Base-by-base conservation (phyloP, 78 protist species). In the Dictyostelium citrinum region DNA sequence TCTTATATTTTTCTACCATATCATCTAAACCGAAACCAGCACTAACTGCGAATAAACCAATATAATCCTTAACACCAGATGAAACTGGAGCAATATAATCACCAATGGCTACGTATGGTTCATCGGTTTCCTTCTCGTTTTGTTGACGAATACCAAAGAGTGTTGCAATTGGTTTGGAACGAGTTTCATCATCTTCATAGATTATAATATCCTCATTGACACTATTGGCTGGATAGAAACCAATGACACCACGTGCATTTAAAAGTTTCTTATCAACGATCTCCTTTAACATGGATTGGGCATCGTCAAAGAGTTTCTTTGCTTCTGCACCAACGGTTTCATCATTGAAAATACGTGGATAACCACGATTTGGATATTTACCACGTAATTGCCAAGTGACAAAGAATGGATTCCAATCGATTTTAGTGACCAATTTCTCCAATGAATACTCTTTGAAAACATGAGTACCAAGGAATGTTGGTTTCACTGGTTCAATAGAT, bases 361-460 rank as follows among this genome's bases (percentile, higher is more conserved):
- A 99, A 67, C 97, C 96, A 29, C 99, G 95, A 91, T 98, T 99
- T 29, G 99, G 99, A 90, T 97, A 98, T 77, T 91, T 92, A 29
- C 99, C 99, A 22, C 98, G 97, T 29, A 99, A 74, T 90, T 97
- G 98, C 98, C 98, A 98, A 31, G 96, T 93, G 64, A 76, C 81
- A 74, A 97, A 98, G 97, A 97, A 97, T 45, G 98, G 98, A 33
- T 99, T 98, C 99, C 99, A 99, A 84, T 99, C 99, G 79, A 99
- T 99, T 83, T 82, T 84, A 29, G 55, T 68, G 20, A 98, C 33
- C n/a, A 98, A 83, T 51, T 84, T 39, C 71, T 94, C 96, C 12
- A 99, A 91, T 24, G 85, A 91, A 70, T 83, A 93, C 68, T 98
- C 91, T 22, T 39, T 46, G 49, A 90, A 71, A 22, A 95, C 70